Conservation (phyloP, 345 rosid genomes). For the Citrus medica region DNA sequence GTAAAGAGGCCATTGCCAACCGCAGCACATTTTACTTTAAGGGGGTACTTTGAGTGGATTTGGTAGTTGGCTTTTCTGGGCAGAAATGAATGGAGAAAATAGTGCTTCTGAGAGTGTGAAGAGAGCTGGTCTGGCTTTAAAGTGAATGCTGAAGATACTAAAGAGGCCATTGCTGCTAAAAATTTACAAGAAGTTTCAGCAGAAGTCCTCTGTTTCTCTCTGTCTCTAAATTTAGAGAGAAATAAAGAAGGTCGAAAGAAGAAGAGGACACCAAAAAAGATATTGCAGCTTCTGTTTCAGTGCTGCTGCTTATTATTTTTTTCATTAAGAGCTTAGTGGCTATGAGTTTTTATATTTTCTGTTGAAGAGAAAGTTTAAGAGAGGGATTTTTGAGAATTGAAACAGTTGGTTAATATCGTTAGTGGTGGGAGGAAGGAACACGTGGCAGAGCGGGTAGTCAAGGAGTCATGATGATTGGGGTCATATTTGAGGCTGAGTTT, state of each 20-base stretch:
- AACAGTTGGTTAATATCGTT: conserved; percentile 38
- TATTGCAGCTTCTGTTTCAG: background rate
- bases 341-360: conserved; percentile 16
- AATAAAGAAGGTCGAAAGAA: conserved; percentile 8
- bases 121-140: conserved; percentile 69
- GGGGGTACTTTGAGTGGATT: conserved; percentile 34
- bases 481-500: conserved; percentile 53
- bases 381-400: conserved; percentile 14
- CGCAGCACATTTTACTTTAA: conserved; percentile 57
- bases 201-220: conserved; percentile 27
- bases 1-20: conserved; percentile 95
- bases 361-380: background rate
- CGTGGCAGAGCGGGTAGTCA: conserved; percentile 59
- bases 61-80: conserved; percentile 40
- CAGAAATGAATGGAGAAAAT: conserved; percentile 69
- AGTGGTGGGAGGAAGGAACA: conserved; percentile 60
- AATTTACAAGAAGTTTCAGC: conserved; percentile 11
- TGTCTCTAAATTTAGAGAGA: conserved; percentile 20
- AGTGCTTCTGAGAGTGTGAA: conserved; percentile 66
- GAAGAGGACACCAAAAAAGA: background rate
- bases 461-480: conserved; percentile 13
- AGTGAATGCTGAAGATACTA: conserved; percentile 69
- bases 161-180: conserved; percentile 55
- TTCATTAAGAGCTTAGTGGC: background rate
- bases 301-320: conserved; percentile 4